These are phyloP conservation scores for Coprinopsis sp. DNA, from an alignment of 768 basidiomycete genomes.

Conservation along the genomic window DNA sequence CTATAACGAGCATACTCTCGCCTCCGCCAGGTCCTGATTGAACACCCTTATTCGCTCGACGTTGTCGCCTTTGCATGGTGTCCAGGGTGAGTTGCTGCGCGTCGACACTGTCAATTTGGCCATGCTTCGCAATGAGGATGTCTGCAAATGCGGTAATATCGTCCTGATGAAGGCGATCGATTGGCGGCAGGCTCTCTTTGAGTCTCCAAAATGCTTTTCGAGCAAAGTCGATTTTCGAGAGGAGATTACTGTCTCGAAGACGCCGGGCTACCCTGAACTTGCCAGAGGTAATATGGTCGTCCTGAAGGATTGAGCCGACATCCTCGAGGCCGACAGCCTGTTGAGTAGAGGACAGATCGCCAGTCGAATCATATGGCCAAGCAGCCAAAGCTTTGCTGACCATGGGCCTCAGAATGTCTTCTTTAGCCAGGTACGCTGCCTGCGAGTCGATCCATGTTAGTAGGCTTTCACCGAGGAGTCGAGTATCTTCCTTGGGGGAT, in stretches of 20 bases:
- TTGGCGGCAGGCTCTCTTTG: constrained; percentile 67
- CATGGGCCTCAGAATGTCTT: constrained; percentile 34
- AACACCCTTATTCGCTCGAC: constrained; percentile 18
- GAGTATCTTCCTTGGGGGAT: constrained; percentile 22
- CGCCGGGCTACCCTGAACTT: constrained; percentile 75
- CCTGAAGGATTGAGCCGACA: constrained; percentile 52
- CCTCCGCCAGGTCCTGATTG: too few species aligned
- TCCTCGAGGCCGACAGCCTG: constrained; percentile 42
- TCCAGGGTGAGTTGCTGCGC: constrained; percentile 43
- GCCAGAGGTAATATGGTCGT: constrained; percentile 58
- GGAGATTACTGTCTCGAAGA: constrained; percentile 45
- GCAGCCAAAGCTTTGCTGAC: constrained; percentile 58
- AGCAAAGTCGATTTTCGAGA: constrained; percentile 42
- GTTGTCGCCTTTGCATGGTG: constrained; percentile 39
- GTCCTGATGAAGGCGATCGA: constrained; percentile 50
- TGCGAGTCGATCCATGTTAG: constrained; percentile 62
- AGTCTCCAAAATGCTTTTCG: constrained; percentile 77
- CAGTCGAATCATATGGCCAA: constrained; percentile 67
- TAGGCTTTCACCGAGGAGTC: constrained; percentile 42
- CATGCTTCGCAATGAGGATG: constrained; percentile 54
- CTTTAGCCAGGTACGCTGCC: constrained; percentile 36
- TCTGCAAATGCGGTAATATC: constrained; percentile 72
- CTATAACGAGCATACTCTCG: constrained; percentile 25
- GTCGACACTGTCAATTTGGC: constrained; percentile 58
- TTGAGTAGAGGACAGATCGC: constrained; percentile 39